These are phyloP conservation scores for Tetradesmus obliquus DNA, from an alignment of 139 green algal genomes.

Conservation along the genomic window DNA sequence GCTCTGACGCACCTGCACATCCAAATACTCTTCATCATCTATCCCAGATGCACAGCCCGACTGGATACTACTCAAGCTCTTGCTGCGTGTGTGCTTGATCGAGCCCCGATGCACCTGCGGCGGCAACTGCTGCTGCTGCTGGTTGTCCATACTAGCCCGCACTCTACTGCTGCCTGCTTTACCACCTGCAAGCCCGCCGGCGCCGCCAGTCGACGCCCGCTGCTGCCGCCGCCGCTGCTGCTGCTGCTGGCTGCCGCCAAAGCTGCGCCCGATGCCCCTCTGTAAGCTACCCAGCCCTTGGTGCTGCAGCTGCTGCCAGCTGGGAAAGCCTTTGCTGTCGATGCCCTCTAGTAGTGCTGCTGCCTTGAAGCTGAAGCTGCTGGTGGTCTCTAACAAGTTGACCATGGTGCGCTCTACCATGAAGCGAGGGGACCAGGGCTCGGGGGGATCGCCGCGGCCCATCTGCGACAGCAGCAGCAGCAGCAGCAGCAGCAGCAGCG, in stretches of 20 bases:
- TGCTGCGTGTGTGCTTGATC: not conserved
- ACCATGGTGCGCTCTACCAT: conserved; percentile 22
- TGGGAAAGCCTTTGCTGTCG: not conserved
- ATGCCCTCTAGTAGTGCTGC: conserved; percentile 25
- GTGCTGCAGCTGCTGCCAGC: conserved; percentile 18
- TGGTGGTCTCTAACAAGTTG: conserved; percentile 23
- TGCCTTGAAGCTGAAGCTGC: conserved; percentile 43
- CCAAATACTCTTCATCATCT: not conserved
- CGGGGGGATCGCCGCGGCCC: not conserved
- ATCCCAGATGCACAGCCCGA: not conserved
- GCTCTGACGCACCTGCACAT: not conserved
- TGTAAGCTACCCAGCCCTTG: not conserved
- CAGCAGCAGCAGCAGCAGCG: not conserved
- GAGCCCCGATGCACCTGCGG: not conserved
- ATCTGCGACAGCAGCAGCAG: not conserved
- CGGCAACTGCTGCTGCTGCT: conserved; percentile 6
- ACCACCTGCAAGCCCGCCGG: not conserved
- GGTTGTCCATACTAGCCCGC: not conserved
- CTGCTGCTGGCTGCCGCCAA: not conserved
- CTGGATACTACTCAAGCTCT: conserved; percentile 25
- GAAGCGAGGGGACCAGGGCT: conserved; percentile 32
- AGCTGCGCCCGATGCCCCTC: not conserved
- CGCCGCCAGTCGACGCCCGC: not conserved
- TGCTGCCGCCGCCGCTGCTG: not conserved
- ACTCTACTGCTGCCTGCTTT: not conserved